Conservation (phyloP, 2,329 filamentous ascomycete genomes). For the Paracamarosporium sp. region DNA sequence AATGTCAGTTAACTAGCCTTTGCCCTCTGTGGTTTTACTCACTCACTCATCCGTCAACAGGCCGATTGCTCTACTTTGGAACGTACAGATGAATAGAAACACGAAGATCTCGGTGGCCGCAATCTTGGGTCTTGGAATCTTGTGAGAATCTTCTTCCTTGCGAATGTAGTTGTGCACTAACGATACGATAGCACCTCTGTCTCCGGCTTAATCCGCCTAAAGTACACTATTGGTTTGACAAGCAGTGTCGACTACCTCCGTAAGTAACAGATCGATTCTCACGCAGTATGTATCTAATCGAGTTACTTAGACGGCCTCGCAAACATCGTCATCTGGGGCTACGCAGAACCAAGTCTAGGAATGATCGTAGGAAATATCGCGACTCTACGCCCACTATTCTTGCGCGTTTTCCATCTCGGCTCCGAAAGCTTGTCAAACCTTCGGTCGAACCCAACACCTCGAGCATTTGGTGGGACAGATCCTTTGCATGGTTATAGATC, state of each 20-base stretch:
- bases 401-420: constrained; percentile 25
- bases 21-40: not conserved
- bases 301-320: constrained; percentile 30
- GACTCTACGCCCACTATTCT: constrained; percentile 43
- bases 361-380: constrained; percentile 43
- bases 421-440: constrained; percentile 6
- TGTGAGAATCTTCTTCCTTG: constrained; percentile 16
- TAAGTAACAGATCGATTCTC: not conserved
- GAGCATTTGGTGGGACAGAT: not conserved
- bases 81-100: constrained; percentile 32
- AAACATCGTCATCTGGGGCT: constrained; percentile 46
- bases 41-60: constrained; percentile 13
- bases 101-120: constrained; percentile 31
- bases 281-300: not conserved
- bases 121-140: constrained; percentile 29
- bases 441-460: constrained; percentile 5
- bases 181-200: constrained; percentile 23
- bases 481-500: constrained; percentile 14
- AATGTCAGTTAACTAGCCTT: constrained; percentile 21
- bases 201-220: constrained; percentile 41
- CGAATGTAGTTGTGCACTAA: not conserved
- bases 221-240: constrained; percentile 45
- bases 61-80: constrained; percentile 30
- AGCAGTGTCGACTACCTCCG: constrained; percentile 39
- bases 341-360: constrained; percentile 45